Base-by-base conservation (phyloP, 2,329 filamentous ascomycete species). In the Trichoderma koningii region DNA sequence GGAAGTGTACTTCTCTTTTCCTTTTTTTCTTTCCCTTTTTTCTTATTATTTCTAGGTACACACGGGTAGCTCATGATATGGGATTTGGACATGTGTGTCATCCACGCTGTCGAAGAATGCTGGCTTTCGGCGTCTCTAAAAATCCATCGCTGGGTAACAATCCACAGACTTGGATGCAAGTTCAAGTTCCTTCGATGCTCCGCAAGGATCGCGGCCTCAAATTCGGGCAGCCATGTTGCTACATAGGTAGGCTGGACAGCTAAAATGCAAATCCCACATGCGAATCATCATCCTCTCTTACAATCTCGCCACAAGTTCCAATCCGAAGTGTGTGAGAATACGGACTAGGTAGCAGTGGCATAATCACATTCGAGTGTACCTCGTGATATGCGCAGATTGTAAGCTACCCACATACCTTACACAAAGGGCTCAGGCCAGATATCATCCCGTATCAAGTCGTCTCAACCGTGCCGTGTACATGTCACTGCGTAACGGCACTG, bases 301-400 rank as follows among this genome's bases (percentile, higher is more conserved):
- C 34, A 38, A 14, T 10, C 34, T 38, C 9, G 5, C 34, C 34
- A 38, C 34, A 38, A 38, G 34, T 14, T 14, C 14, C 5, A 38
- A 12, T 38, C 10, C 12, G 3, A 38, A 38, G 34, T 4, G 12
- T 14, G 34, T 14, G 28, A 30, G 3, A 5, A 30, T 30, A 5
- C 28, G 7, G 6, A 6, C 21, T 23, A 34, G 30, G 30, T 34
- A 14, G 34, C 14, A 38, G 12, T 14, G 34, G 12, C 34, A 38
- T 30, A 52, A 34, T 7, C 5, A 52, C 15, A n/a, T 44, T 12
- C n/a, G 41, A 60, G 41, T 60, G 47, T 60, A 19, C 56, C 47
- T 50, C 44, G 44, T 41, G 41, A 41, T 50, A 50, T 60, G 56
- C 45, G 26, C 30, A 60, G 26, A 41, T 50, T 60, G 30, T 28